These are phyloP conservation scores for Aaosphaeria pasadenensis DNA, from an alignment of 2,329 filamentous ascomycete species.

Conservation along the genomic window DNA sequence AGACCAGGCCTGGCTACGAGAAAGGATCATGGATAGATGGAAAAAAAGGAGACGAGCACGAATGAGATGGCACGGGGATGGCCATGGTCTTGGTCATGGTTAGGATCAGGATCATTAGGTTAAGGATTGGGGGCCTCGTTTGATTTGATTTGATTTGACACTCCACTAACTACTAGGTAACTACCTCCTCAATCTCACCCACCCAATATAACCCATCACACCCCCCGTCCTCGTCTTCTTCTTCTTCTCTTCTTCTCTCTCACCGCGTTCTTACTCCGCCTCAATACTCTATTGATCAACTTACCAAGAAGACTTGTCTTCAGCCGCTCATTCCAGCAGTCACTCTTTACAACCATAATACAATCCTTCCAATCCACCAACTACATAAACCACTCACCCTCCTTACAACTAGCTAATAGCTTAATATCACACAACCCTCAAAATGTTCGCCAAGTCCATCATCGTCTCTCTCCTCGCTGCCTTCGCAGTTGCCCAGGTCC, in stretches of 20 bases:
- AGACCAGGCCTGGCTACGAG: too few species aligned
- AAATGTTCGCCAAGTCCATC: conserved; percentile 36
- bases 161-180: too few species aligned
- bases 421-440: conserved; percentile 21
- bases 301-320: conserved; percentile 17
- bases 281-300: conserved; percentile 6
- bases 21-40: too few species aligned
- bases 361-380: conserved; percentile 10
- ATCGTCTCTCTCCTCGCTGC: conserved; percentile 51
- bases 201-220: conserved; percentile 19
- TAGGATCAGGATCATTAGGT: too few species aligned
- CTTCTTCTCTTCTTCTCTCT: conserved; percentile 9
- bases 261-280: background rate
- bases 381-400: background rate
- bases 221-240: conserved; percentile 1
- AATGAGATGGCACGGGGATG: too few species aligned
- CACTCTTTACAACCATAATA: conserved; percentile 12
- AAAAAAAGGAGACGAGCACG: too few species aligned
- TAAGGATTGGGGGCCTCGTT: too few species aligned
- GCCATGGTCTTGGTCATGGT: too few species aligned
- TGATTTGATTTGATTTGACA: too few species aligned
- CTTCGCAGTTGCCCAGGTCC: conserved; percentile 42
- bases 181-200: background rate
- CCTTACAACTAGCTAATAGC: conserved; percentile 17
- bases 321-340: conserved; percentile 19